These are phyloP conservation scores for Kurtzmaniella cleridarum DNA, from an alignment of 805 yeast species.

Conservation along the genomic window DNA sequence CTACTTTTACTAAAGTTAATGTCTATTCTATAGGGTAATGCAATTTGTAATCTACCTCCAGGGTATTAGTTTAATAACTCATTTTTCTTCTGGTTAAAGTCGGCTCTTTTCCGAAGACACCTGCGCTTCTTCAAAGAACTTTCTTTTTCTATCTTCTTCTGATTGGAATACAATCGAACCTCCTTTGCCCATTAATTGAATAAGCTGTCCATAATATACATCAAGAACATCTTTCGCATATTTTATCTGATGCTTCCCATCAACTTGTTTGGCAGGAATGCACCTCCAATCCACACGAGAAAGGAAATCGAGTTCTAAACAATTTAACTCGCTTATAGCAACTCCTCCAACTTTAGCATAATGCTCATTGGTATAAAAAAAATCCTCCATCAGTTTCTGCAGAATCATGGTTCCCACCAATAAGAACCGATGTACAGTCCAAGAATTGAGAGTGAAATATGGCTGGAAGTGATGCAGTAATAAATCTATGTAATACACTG, in stretches of 20 bases:
- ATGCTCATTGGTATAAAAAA: slow-evolving; percentile 88
- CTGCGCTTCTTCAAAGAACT: background rate
- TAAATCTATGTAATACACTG: slow-evolving; percentile 88
- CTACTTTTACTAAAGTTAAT: background rate
- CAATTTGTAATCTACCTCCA: background rate
- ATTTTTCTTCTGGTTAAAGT: background rate
- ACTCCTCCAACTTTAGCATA: slow-evolving; percentile 97
- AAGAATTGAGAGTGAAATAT: slow-evolving; percentile 76
- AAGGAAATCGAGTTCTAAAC: slow-evolving; percentile 84
- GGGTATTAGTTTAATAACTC: background rate
- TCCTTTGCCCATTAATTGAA: slow-evolving; percentile 34
- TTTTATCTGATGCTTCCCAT: slow-evolving; percentile 18
- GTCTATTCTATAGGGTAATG: background rate
- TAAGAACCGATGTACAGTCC: slow-evolving; percentile 89
- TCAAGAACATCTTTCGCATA: slow-evolving; percentile 34
- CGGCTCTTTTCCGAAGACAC: background rate
- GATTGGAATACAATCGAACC: background rate
- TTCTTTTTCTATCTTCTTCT: background rate
- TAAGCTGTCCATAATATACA: slow-evolving; percentile 34
- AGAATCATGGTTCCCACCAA: slow-evolving; percentile 89
- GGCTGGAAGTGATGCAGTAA: slow-evolving; percentile 69
- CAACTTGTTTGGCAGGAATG: slow-evolving; percentile 32
- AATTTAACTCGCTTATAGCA: slow-evolving; percentile 73
- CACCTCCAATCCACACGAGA: slow-evolving; percentile 67
- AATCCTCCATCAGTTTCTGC: slow-evolving; percentile 86